Evolutionary conservation across 1,139 yeast genomes (phyloP).

Genomic region (Suhomyces atakaporum): DNA sequence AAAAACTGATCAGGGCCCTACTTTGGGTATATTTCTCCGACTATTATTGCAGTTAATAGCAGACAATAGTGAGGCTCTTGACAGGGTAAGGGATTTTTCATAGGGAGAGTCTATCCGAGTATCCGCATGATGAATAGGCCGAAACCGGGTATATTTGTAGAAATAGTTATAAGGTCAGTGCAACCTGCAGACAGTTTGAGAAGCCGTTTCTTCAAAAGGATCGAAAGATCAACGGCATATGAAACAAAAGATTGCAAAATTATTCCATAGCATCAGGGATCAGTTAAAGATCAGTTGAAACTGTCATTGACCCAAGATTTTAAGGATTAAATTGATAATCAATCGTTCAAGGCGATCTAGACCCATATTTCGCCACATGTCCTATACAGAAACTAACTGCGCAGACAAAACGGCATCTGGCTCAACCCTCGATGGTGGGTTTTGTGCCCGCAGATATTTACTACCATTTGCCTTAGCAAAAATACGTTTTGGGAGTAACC

Average conservation of each 20-base stretch:
- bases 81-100: neutral
- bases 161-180: no score
- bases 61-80: neutral
- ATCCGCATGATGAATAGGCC: neutral
- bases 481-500: neutral
- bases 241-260: no score
- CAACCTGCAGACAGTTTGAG: neutral
- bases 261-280: no score
- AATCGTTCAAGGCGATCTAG: neutral
- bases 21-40: no score
- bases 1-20: neutral
- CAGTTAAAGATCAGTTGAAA: no score
- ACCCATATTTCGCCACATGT: neutral
- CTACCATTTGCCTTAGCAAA: neutral
- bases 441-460: constrained; percentile 1
- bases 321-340: no score
- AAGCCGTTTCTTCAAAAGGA: constrained; percentile 7
- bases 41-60: neutral
- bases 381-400: constrained; percentile 7
- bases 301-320: no score
- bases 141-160: no score
- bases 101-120: neutral
- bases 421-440: constrained; percentile 1
- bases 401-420: constrained; percentile 4
- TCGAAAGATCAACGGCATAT: neutral